phyloP scores from a whole-genome alignment of 2,329 filamentous ascomycete species.

The Diaporthe sp. region DNA sequence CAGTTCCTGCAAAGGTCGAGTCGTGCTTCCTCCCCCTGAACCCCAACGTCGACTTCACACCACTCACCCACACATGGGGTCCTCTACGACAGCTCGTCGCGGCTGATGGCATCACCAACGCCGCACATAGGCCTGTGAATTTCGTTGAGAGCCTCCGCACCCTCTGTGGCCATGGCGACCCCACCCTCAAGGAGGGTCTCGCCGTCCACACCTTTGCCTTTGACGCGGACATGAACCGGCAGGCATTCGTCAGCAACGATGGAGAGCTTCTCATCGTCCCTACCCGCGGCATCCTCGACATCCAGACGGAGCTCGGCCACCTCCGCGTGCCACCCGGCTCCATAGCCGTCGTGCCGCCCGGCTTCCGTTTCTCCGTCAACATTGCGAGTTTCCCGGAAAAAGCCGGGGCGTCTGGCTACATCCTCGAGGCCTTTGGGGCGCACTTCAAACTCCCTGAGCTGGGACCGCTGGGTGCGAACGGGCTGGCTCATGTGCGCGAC shows the following conservation, averaged over 20 bases:
- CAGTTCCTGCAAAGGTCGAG: slow-evolving; percentile 40
- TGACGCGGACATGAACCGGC: slow-evolving; percentile 60
- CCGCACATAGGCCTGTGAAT: slow-evolving; percentile 10
- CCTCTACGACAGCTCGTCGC: slow-evolving; percentile 20
- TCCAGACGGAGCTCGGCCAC: slow-evolving; percentile 76
- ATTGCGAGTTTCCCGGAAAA: slow-evolving; percentile 70
- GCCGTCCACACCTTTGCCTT: slow-evolving; percentile 64
- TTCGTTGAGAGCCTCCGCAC: slow-evolving; percentile 64
- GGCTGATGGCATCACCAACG: not conserved
- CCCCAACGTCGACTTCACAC: slow-evolving; percentile 44
- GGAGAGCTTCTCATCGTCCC: slow-evolving; percentile 76
- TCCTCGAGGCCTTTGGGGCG: slow-evolving; percentile 75
- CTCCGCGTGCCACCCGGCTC: slow-evolving; percentile 72
- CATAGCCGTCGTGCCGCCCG: slow-evolving; percentile 74
- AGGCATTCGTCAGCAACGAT: slow-evolving; percentile 68
- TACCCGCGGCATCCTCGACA: slow-evolving; percentile 73
- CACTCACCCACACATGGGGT: slow-evolving; percentile 44
- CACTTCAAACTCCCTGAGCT: slow-evolving; percentile 75
- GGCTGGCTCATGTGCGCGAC: slow-evolving; percentile 74
- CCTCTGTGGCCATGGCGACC: slow-evolving; percentile 63
- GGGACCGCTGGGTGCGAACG: slow-evolving; percentile 75
- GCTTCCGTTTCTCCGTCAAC: slow-evolving; percentile 71
- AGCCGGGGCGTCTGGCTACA: slow-evolving; percentile 52
- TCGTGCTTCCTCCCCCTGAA: slow-evolving; percentile 45
- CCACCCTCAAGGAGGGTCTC: slow-evolving; percentile 63